These are phyloP conservation scores for Huntiella savannae DNA, from an alignment of 2,329 filamentous ascomycete species.

Conservation along the genomic window DNA sequence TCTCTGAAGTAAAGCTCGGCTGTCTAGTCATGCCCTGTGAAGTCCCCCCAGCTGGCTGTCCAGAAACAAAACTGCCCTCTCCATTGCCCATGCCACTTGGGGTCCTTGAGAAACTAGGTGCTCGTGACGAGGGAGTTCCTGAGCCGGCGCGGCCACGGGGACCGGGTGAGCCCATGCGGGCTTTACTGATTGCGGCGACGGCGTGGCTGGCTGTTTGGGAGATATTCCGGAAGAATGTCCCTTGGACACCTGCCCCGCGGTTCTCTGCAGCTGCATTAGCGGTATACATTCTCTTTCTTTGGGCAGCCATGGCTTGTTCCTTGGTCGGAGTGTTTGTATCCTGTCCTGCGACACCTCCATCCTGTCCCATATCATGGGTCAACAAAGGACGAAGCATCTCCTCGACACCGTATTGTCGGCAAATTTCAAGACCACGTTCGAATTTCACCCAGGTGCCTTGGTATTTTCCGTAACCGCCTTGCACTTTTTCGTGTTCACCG, in stretches of 20 bases:
- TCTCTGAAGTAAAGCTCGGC: slow-evolving; percentile 64
- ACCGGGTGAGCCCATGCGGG: slow-evolving; percentile 73
- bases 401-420: slow-evolving; percentile 60
- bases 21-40: slow-evolving; percentile 24
- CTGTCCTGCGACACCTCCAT: slow-evolving; percentile 51
- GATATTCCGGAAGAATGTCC: slow-evolving; percentile 95
- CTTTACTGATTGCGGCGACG: slow-evolving; percentile 91
- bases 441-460: slow-evolving; percentile 98
- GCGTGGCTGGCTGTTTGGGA: slow-evolving; percentile 83
- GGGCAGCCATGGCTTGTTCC: slow-evolving; percentile 94
- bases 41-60: too few species aligned
- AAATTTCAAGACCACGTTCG: slow-evolving; percentile 79
- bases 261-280: slow-evolving; percentile 41
- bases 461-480: slow-evolving; percentile 96
- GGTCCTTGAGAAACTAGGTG: slow-evolving; percentile 52
- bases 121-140: slow-evolving; percentile 15
- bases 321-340: slow-evolving; percentile 90
- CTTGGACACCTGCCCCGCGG: slow-evolving; percentile 46
- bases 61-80: too few species aligned
- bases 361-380: slow-evolving; percentile 63
- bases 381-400: slow-evolving; percentile 55
- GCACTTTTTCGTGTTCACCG: slow-evolving; percentile 94
- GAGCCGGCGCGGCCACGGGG: slow-evolving; percentile 32
- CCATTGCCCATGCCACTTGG: slow-evolving; percentile 30
- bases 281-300: slow-evolving; percentile 82